These are phyloP conservation scores for Prototheca stagnorum DNA, from an alignment of 163 green algal species.

Conservation along the genomic window DNA sequence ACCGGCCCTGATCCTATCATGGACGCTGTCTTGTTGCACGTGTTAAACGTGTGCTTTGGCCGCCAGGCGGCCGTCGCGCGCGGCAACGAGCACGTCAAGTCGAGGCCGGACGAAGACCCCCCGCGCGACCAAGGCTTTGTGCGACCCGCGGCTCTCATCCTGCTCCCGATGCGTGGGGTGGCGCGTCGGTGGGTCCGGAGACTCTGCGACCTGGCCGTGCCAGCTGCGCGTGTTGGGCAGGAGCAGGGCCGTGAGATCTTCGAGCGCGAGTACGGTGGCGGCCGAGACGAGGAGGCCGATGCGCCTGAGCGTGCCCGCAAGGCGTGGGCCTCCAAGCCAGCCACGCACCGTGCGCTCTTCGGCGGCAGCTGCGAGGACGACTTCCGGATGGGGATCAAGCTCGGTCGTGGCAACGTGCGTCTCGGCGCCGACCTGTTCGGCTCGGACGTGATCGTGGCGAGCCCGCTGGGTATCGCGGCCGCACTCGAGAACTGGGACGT, in stretches of 20 bases:
- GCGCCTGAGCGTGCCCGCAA: conserved; percentile 1
- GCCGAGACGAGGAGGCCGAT: conserved; percentile 13
- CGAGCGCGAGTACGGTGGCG: conserved; percentile 32
- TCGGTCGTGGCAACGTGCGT: conserved; percentile 32
- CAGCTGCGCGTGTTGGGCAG: conserved; percentile 49
- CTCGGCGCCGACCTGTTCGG: conserved; percentile 53
- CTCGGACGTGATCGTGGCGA: conserved; percentile 72
- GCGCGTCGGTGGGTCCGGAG: conserved; percentile 37
- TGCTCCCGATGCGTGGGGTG: conserved; percentile 59
- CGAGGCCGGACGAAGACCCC: background rate
- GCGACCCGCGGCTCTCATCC: conserved; percentile 56
- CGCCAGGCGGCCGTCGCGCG: conserved; percentile 52
- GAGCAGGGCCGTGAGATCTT: conserved; percentile 59
- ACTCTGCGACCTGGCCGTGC: conserved; percentile 46
- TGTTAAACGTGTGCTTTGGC: conserved; percentile 48
- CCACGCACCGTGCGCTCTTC: conserved; percentile 54
- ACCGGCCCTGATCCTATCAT: conserved; percentile 18
- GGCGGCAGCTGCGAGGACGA: conserved; percentile 68
- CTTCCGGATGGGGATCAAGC: conserved; percentile 70
- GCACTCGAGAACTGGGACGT: conserved; percentile 19
- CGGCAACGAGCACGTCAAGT: conserved; percentile 50
- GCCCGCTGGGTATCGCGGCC: conserved; percentile 57
- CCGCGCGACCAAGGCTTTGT: conserved; percentile 66
- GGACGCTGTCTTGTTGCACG: conserved; percentile 66
- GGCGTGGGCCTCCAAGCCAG: conserved; percentile 23